Evolutionary conservation across 2,329 filamentous ascomycete genomes (phyloP).

Genomic region (Xylariaceae sp.): DNA sequence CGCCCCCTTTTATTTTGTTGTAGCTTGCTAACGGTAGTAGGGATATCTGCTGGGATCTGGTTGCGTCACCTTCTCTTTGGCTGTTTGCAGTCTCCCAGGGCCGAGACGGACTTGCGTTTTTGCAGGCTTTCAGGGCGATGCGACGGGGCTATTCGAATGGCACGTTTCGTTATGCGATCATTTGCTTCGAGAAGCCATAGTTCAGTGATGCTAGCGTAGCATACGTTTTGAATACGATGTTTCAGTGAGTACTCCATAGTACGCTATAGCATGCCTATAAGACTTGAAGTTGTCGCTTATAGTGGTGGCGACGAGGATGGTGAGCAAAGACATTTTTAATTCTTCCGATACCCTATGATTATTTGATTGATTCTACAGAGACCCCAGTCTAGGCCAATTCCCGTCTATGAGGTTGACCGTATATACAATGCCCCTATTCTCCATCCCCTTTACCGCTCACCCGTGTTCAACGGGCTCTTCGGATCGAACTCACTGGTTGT

Average conservation of each 20-base stretch:
- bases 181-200: conserved; percentile 48
- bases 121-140: conserved; percentile 59
- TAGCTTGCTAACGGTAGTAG: conserved; percentile 31
- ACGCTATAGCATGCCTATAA: too few relatives aligned
- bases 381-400: too few relatives aligned
- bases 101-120: conserved; percentile 54
- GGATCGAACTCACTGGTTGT: conserved; percentile 53
- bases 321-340: too few relatives aligned
- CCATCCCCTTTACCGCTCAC: conserved; percentile 9
- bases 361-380: too few relatives aligned
- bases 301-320: too few relatives aligned
- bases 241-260: neutral
- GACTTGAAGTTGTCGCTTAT: too few relatives aligned
- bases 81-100: conserved; percentile 57
- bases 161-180: conserved; percentile 54
- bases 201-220: neutral
- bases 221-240: neutral
- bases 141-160: conserved; percentile 54
- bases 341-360: too few relatives aligned
- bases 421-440: neutral
- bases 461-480: conserved; percentile 56
- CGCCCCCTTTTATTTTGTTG: neutral
- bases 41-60: conserved; percentile 58
- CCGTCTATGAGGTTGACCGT: neutral
- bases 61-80: conserved; percentile 57